A percentile compares a stretch with the other conserved stretches of the same genome.
Evolutionary conservation across 1,284 basidiomycete species (phyloP).

Genomic region (Fomitopsis pinicola): DNA sequence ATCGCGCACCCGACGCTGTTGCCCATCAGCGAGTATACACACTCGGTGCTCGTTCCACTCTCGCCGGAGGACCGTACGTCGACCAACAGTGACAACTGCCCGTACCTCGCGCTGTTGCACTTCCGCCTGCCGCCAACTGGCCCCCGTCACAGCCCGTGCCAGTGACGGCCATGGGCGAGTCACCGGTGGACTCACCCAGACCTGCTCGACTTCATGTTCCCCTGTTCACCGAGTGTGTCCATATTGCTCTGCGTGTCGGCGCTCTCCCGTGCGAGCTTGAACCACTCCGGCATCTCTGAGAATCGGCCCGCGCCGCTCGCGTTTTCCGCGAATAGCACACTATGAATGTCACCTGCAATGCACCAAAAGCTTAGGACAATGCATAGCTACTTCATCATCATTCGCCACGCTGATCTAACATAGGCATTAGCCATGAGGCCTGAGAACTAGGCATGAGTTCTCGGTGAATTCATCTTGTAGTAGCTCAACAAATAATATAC

Average conservation of each 20-base stretch:
- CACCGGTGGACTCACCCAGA: constrained; percentile 26
- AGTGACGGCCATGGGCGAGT: constrained; percentile 7
- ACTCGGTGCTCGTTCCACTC: constrained; percentile 14
- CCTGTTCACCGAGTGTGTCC: constrained; percentile 10
- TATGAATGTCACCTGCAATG: too few species aligned
- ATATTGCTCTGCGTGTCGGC: not conserved
- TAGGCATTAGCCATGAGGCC: too few species aligned
- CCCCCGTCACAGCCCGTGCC: constrained; percentile 9
- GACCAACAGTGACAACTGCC: constrained; percentile 12
- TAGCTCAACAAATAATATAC: too few species aligned
- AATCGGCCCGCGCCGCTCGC: constrained; percentile 13
- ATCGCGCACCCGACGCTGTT: constrained; percentile 22
- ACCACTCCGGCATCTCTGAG: constrained; percentile 6
- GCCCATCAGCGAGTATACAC: constrained; percentile 39
- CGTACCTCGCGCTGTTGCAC: constrained; percentile 4
- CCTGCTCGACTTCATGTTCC: constrained; percentile 28
- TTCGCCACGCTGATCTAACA: too few species aligned
- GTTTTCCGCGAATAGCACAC: too few species aligned
- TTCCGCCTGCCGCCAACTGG: constrained; percentile 2
- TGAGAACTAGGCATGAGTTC: too few species aligned
- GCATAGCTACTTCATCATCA: too few species aligned
- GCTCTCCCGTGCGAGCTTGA: constrained; percentile 8
- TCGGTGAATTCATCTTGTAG: too few species aligned
- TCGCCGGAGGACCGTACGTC: constrained; percentile 6
- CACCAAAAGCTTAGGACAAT: too few species aligned